Evolutionary conservation across 129 eudicot species (phyloP).

Genomic region (Helianthus tuberosus): DNA sequence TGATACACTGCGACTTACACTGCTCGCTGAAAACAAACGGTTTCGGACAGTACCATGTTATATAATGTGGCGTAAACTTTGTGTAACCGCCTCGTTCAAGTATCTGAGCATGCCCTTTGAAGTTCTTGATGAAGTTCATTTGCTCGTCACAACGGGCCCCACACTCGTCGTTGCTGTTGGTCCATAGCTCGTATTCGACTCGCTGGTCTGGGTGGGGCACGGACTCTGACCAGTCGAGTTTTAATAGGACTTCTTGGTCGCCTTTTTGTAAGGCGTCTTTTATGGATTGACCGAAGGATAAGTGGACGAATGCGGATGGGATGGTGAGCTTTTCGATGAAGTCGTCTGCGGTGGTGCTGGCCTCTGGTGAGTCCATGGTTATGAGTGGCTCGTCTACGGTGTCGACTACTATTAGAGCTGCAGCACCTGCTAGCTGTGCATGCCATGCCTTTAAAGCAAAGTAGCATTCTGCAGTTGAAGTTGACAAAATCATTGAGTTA

Average conservation of each 20-base stretch:
- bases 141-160: conserved; percentile 91
- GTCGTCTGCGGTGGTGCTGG: conserved; percentile 64
- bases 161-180: conserved; percentile 97
- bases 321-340: conserved; percentile 76
- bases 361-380: conserved; percentile 98
- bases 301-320: conserved; percentile 73
- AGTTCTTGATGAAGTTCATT: conserved; percentile 77
- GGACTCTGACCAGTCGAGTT: conserved; percentile 97
- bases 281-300: conserved; percentile 60
- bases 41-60: conserved; percentile 93
- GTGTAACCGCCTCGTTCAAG: conserved; percentile 89
- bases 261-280: conserved; percentile 63
- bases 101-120: conserved; percentile 95
- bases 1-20: conserved; percentile 91
- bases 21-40: conserved; percentile 69
- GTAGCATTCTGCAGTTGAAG: conserved; percentile 62
- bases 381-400: conserved; percentile 71
- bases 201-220: conserved; percentile 92
- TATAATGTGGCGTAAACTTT: conserved; percentile 85
- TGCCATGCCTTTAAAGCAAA: conserved; percentile 94
- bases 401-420: conserved; percentile 88
- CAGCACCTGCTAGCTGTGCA: conserved; percentile 95
- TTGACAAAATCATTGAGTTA: not conserved
- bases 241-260: conserved; percentile 65
- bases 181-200: conserved; percentile 97